Conservation (phyloP, 345 rosid species). For the Syzygium jambos region DNA sequence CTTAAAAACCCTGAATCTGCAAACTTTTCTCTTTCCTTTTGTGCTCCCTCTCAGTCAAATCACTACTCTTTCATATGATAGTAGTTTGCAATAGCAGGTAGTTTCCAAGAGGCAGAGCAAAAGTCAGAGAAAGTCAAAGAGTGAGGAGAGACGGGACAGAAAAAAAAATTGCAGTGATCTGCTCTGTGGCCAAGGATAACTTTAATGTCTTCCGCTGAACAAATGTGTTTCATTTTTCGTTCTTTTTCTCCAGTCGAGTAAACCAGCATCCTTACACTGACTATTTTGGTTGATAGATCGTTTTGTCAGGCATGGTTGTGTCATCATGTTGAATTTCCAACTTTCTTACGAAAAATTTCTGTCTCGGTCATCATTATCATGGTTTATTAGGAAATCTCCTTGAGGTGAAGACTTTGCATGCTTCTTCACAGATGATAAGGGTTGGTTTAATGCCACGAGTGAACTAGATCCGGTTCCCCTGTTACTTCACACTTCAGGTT, state of each 20-base stretch:
- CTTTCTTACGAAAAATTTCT: not conserved
- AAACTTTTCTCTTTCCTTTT: not conserved
- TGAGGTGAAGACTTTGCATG: not conserved
- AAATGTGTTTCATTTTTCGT: not conserved
- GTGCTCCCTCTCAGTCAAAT: not conserved
- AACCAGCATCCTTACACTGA: not conserved
- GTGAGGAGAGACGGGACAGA: no score
- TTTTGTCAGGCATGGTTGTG: not conserved
- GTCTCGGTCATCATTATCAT: not conserved
- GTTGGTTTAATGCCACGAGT: not conserved
- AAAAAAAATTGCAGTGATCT: not conserved
- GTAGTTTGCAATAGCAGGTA: not conserved
- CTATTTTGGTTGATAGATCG: not conserved
- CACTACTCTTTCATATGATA: not conserved
- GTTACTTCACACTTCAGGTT: not conserved
- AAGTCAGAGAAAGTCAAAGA: no score
- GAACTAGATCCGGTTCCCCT: not conserved
- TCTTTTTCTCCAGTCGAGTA: not conserved
- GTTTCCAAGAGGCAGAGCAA: no score
- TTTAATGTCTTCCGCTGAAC: not conserved
- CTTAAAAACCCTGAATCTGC: not conserved
- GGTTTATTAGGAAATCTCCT: not conserved
- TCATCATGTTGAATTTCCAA: not conserved
- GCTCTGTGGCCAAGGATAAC: not conserved
- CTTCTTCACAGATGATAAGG: not conserved